A percentile compares a stretch with the other conserved stretches of the same genome.
phyloP scores from a whole-genome alignment of 2,329 filamentous ascomycete species.

The Pleoardoris graminearum region DNA sequence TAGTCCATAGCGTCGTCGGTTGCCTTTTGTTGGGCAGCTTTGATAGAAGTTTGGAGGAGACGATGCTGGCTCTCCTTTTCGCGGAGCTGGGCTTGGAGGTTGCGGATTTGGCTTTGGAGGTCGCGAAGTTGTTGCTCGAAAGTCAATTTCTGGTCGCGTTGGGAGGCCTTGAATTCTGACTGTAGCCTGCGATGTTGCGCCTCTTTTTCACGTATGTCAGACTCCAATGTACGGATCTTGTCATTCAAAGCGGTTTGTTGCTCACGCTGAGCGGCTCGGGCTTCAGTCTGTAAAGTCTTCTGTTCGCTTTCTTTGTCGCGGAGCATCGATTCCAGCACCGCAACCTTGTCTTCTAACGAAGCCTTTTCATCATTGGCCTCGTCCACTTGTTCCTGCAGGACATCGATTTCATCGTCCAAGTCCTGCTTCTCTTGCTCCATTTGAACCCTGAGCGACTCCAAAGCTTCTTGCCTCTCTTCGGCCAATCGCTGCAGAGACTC shows the following conservation, averaged over 20 bases:
- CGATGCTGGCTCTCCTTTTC: constrained; percentile 37
- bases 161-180: constrained; percentile 7
- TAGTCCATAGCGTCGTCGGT: constrained; percentile 35
- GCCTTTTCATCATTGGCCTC: constrained; percentile 55
- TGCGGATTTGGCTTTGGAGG: constrained; percentile 20
- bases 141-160: constrained; percentile 11
- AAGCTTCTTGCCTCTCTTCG: constrained; percentile 46
- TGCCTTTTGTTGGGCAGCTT: constrained; percentile 34
- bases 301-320: constrained; percentile 43
- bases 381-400: constrained; percentile 50
- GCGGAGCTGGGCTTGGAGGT: constrained; percentile 21
- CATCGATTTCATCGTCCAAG: constrained; percentile 60
- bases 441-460: constrained; percentile 57
- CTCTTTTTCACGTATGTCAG: constrained; percentile 27
- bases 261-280: constrained; percentile 64
- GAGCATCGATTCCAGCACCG: constrained; percentile 41
- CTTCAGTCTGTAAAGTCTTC: constrained; percentile 24
- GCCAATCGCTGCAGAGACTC: constrained; percentile 40
- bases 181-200: constrained; percentile 17
- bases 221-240: constrained; percentile 53
- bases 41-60: constrained; percentile 33
- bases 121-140: constrained; percentile 22
- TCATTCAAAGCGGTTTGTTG: constrained; percentile 40
- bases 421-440: constrained; percentile 51
- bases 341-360: constrained; percentile 62